Evolutionary conservation across 1,284 basidiomycete species (phyloP).

Genomic region (Leccinum fallax): DNA sequence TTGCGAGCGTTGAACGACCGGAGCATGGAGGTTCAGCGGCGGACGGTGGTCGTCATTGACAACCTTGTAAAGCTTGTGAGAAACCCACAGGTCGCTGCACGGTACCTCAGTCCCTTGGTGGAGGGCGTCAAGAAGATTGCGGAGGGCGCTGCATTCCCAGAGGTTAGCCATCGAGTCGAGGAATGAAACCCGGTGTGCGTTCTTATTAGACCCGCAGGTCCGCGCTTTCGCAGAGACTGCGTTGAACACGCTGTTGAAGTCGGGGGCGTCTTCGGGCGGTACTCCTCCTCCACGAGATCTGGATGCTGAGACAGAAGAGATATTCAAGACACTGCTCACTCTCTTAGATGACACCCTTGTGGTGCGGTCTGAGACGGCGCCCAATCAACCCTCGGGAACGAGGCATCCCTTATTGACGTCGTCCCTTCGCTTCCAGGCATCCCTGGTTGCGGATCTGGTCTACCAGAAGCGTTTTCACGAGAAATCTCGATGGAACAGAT

Average conservation of each 20-base stretch:
- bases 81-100: slow-evolving; percentile 87
- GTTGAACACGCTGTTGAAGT: slow-evolving; percentile 73
- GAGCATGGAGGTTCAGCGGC: slow-evolving; percentile 92
- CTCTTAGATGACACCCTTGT: slow-evolving; percentile 58
- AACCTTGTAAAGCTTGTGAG: slow-evolving; percentile 98
- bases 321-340: slow-evolving; percentile 58
- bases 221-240: slow-evolving; percentile 88
- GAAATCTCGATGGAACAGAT: slow-evolving; percentile 69
- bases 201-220: slow-evolving; percentile 50
- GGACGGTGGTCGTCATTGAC: slow-evolving; percentile 90
- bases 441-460: slow-evolving; percentile 78
- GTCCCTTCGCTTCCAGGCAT: slow-evolving; percentile 72
- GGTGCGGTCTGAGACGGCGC: slow-evolving; percentile 43
- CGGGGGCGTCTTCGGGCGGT: slow-evolving; percentile 77
- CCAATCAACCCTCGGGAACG: slow-evolving; percentile 48
- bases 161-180: slow-evolving; percentile 50
- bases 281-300: slow-evolving; percentile 70
- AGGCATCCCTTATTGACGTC: slow-evolving; percentile 52
- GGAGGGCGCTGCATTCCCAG: slow-evolving; percentile 92
- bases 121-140: slow-evolving; percentile 94
- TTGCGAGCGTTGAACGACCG: slow-evolving; percentile 94
- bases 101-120: slow-evolving; percentile 87
- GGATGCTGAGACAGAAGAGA: slow-evolving; percentile 58
- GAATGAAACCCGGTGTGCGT: slow-evolving; percentile 13
- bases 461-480: slow-evolving; percentile 69